A percentile compares a stretch with the other conserved stretches of the same genome.
Evolutionary conservation across 768 basidiomycete species (phyloP).

Genomic region (Auriscalpium orientale): DNA sequence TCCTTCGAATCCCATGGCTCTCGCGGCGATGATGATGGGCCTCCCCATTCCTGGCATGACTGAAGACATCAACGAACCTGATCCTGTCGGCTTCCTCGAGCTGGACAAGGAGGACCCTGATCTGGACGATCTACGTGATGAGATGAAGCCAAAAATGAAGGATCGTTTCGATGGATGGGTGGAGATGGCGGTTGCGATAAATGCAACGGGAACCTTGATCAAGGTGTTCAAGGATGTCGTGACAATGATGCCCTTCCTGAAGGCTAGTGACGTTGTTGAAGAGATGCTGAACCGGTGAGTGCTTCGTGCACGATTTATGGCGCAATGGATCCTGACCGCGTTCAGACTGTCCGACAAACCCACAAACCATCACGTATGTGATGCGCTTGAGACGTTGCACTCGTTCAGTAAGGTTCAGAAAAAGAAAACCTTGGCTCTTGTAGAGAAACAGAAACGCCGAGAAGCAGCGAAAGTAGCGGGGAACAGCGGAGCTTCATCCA

Average conservation of each 20-base stretch:
- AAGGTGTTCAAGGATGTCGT: conserved; percentile 39
- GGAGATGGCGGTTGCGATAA: conserved; percentile 30
- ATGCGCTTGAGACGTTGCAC: conserved; percentile 41
- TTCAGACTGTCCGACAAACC: conserved; percentile 46
- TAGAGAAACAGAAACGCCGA: not conserved
- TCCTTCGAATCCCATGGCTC: conserved; percentile 43
- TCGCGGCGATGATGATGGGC: conserved; percentile 62
- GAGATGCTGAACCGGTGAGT: conserved; percentile 51
- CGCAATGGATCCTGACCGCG: not conserved
- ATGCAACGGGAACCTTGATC: conserved; percentile 28
- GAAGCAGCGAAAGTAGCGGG: not conserved
- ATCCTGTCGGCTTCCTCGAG: conserved; percentile 45
- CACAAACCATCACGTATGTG: conserved; percentile 43
- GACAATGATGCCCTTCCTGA: conserved; percentile 51
- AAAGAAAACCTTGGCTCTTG: conserved; percentile 25
- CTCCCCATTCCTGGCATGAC: conserved; percentile 33
- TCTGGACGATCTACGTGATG: conserved; percentile 51
- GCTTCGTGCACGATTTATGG: not conserved
- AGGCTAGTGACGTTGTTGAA: conserved; percentile 40
- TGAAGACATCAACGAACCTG: conserved; percentile 34
- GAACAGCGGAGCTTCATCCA: not conserved
- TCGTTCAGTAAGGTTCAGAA: conserved; percentile 45
- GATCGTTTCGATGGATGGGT: conserved; percentile 54
- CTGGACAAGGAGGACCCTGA: conserved; percentile 46
- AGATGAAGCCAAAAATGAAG: conserved; percentile 51